Evolutionary conservation across 2,329 filamentous ascomycete species (phyloP).

Genomic region (Pseudopyrenochaeta lycopersici): DNA sequence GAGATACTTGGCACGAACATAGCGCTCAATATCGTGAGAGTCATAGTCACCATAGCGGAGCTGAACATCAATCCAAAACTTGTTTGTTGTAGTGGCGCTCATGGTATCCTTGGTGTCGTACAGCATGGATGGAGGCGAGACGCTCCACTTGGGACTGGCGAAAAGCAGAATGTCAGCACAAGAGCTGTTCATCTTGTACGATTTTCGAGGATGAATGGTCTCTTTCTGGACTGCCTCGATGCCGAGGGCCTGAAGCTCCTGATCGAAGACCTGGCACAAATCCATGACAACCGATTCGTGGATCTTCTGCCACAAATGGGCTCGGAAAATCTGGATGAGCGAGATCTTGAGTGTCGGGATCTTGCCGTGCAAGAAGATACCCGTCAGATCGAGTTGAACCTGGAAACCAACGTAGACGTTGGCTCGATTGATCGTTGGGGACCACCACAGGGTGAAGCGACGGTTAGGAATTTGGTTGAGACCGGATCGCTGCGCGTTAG

Average conservation of each 20-base stretch:
- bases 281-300: conserved; percentile 99
- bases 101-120: conserved; percentile 98
- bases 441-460: conserved; percentile 99
- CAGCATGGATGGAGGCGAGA: conserved; percentile 88
- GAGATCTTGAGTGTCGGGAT: conserved; percentile 98
- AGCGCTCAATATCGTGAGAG: conserved; percentile 97
- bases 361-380: conserved; percentile 98
- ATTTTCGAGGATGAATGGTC: conserved; percentile 98
- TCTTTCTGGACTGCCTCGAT: conserved; percentile 99
- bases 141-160: conserved; percentile 98
- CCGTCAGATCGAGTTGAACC: conserved; percentile 95
- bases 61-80: conserved; percentile 99
- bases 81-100: conserved; percentile 93
- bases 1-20: conserved; percentile 96
- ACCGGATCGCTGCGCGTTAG: conserved; percentile 95
- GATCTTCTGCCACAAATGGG: conserved; percentile 99
- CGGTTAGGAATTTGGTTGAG: conserved; percentile 98
- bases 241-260: conserved; percentile 92
- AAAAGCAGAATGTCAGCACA: conserved; percentile 97
- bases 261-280: conserved; percentile 96
- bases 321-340: conserved; percentile 98
- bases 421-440: conserved; percentile 85
- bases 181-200: conserved; percentile 99
- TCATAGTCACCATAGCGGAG: conserved; percentile 98
- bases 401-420: conserved; percentile 99